Evolutionary conservation across 768 basidiomycete species (phyloP).

Genomic region (Aureoboletus auriporus): DNA sequence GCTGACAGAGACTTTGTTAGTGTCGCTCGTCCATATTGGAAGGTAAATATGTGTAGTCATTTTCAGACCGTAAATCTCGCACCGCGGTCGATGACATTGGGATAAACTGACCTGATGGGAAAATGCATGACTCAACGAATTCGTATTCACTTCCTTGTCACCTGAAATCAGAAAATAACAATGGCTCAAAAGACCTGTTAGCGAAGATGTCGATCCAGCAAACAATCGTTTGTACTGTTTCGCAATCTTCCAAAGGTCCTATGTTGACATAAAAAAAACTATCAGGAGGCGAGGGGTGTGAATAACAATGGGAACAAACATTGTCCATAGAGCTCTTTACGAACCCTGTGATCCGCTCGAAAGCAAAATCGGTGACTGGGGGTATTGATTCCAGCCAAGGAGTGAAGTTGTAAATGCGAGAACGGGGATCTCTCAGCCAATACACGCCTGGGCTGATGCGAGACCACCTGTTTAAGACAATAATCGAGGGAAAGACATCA

Average conservation of each 20-base stretch:
- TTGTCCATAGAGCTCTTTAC: constrained; percentile 74
- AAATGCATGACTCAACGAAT: constrained; percentile 59
- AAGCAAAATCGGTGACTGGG: constrained; percentile 77
- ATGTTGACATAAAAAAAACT: background rate
- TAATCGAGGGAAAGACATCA: too few species aligned
- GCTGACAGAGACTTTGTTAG: constrained; percentile 32
- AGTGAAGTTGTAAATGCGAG: constrained; percentile 81
- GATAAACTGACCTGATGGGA: constrained; percentile 45
- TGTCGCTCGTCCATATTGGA: too few species aligned
- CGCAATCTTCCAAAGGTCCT: constrained; percentile 69
- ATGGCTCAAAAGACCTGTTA: constrained; percentile 80
- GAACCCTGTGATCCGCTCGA: constrained; percentile 71
- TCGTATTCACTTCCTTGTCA: constrained; percentile 60
- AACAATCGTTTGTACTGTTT: constrained; percentile 55
- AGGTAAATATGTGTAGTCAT: too few species aligned
- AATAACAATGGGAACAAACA: constrained; percentile 33
- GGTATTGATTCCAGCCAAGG: constrained; percentile 72
- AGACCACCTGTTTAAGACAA: background rate
- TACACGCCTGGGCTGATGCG: constrained; percentile 75
- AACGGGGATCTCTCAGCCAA: constrained; percentile 83
- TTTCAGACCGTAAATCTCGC: too few species aligned
- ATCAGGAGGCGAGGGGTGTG: background rate
- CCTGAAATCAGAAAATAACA: constrained; percentile 85
- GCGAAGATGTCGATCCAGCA: constrained; percentile 85
- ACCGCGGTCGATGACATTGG: background rate